Percentiles rank a stretch among this genome's conserved stretches.
phyloP scores from a whole-genome alignment of 257 asterid genomes.

The Rehmannia glutinosa region DNA sequence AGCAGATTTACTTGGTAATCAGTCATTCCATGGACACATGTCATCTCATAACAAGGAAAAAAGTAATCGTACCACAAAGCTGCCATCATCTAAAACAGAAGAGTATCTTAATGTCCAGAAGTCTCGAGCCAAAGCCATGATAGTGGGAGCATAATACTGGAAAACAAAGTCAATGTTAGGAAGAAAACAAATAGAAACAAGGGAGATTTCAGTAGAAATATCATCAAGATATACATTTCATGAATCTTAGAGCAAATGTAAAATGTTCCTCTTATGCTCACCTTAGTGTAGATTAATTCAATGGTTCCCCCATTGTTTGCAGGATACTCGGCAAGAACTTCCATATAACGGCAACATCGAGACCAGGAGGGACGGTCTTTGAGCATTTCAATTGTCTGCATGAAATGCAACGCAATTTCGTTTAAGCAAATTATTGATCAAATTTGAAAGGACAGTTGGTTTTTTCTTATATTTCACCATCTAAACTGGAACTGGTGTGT shows the following conservation, averaged over 20 bases:
- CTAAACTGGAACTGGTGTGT: not conserved
- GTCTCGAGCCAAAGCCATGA: conserved; percentile 47
- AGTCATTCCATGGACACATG: not conserved
- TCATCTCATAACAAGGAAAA: not conserved
- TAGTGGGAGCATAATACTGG: conserved; percentile 49
- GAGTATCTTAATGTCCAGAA: conserved; percentile 51
- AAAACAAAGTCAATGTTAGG: not conserved
- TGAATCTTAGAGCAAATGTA: not conserved
- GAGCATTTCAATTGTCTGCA: conserved; percentile 38
- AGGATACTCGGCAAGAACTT: conserved; percentile 30
- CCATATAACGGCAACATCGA: conserved; percentile 29
- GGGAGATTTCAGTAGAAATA: not conserved
- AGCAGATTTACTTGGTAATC: not conserved
- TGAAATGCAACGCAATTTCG: conserved; percentile 5
- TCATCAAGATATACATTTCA: conserved; percentile 1
- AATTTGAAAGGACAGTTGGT: not conserved
- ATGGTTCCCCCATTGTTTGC: conserved; percentile 33
- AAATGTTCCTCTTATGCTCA: conserved; percentile 10
- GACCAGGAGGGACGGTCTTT: conserved; percentile 39
- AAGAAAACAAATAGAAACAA: not conserved
- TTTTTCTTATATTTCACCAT: not conserved
- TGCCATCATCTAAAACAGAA: conserved; percentile 36
- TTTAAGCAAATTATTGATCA: not conserved
- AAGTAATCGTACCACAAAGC: conserved; percentile 38
- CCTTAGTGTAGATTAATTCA: conserved; percentile 42